Conservation (phyloP, 345 rosid genomes). For the Heritiera fomes region DNA sequence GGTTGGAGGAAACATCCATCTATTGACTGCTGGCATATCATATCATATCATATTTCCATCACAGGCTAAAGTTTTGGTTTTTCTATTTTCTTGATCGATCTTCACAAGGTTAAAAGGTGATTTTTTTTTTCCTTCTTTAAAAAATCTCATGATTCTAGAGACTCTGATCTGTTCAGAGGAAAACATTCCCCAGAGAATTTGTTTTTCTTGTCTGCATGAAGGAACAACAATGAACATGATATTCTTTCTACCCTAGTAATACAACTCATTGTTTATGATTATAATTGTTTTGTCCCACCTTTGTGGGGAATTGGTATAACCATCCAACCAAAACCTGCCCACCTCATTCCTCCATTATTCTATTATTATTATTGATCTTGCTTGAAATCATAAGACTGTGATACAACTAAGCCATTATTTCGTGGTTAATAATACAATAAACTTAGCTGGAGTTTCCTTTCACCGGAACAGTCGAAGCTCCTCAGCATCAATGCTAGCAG, state of each 20-base stretch:
- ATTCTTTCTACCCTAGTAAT: conserved; percentile 14
- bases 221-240: conserved; percentile 6
- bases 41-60: conserved; percentile 19
- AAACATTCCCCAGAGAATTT: not conserved
- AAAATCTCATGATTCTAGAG: not conserved
- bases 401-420: no score
- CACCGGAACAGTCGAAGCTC: no score
- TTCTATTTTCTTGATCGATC: conserved; percentile 15
- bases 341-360: not conserved
- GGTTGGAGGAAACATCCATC: conserved; percentile 24
- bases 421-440: no score
- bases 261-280: conserved; percentile 15
- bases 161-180: not conserved
- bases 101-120: conserved; percentile 11
- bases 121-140: not conserved
- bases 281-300: not conserved
- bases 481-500: no score
- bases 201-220: not conserved
- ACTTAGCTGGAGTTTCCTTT: no score
- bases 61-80: conserved; percentile 30
- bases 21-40: conserved; percentile 14
- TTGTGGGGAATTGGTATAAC: not conserved
- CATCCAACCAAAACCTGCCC: not conserved
- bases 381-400: no score
- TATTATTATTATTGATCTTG: not conserved